Conservation (phyloP, 257 asterid species). For the Dorcoceras hygrometricum region DNA sequence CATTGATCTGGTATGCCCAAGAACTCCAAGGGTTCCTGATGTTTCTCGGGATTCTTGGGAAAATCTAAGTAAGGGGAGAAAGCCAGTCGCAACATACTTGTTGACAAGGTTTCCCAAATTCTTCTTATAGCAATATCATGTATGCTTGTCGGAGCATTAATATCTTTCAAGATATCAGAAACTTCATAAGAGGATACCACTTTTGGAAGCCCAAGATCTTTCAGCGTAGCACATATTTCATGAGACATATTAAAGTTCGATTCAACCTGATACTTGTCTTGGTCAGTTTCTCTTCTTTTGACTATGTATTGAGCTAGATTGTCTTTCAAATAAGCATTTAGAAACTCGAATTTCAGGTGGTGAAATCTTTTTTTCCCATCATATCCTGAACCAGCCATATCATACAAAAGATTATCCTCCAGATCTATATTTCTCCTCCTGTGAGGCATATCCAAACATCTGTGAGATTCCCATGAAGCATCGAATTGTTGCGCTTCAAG, state of each 20-base stretch:
- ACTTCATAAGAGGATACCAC: conserved; percentile 23
- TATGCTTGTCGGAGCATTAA: conserved; percentile 60
- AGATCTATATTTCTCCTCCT: conserved; percentile 32
- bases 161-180: conserved; percentile 38
- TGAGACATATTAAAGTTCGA: conserved; percentile 28
- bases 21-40: conserved; percentile 41
- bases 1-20: conserved; percentile 35
- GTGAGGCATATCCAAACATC: conserved; percentile 31
- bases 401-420: conserved; percentile 46
- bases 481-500: conserved; percentile 62
- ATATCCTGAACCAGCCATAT: conserved; percentile 28
- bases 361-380: conserved; percentile 29
- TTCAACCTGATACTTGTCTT: conserved; percentile 21
- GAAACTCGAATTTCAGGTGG: conserved; percentile 45
- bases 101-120: conserved; percentile 45
- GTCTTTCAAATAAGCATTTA: conserved; percentile 46
- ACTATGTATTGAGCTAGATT: conserved; percentile 36
- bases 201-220: conserved; percentile 31
- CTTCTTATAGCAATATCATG: conserved; percentile 60
- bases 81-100: conserved; percentile 37
- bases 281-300: conserved; percentile 30
- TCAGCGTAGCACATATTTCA: conserved; percentile 41
- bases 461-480: conserved; percentile 45
- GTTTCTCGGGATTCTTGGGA: conserved; percentile 23
- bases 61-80: conserved; percentile 40